These are phyloP conservation scores for Acacia acuminata DNA, from an alignment of 306 rosid species.

Conservation along the genomic window DNA sequence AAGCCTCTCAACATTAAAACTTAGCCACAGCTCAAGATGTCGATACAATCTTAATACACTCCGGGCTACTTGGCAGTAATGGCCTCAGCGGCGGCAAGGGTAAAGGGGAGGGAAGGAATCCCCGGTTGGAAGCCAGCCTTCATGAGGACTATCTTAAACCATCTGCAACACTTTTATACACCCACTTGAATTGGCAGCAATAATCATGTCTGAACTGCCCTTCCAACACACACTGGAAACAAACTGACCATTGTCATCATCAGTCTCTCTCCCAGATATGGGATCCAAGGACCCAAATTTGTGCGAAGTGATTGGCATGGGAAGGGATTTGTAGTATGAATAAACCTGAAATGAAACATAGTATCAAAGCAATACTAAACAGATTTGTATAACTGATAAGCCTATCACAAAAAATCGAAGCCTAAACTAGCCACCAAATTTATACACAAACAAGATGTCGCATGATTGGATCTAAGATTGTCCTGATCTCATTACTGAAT, in stretches of 20 bases:
- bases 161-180: slow-evolving; percentile 83
- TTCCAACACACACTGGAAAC: slow-evolving; percentile 98
- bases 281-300: slow-evolving; percentile 88
- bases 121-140: slow-evolving; percentile 15
- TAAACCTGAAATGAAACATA: slow-evolving; percentile 61
- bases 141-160: slow-evolving; percentile 48
- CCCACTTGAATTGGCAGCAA: slow-evolving; percentile 93
- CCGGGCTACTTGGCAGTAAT: slow-evolving; percentile 25
- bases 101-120: slow-evolving; percentile 21
- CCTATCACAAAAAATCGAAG: neutral
- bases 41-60: slow-evolving; percentile 20
- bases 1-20: slow-evolving; percentile 23
- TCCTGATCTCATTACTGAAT: neutral
- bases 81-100: slow-evolving; percentile 35
- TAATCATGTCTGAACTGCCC: slow-evolving; percentile 76
- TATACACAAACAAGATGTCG: slow-evolving; percentile 1
- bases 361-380: neutral
- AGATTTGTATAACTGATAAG: neutral
- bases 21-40: slow-evolving; percentile 30
- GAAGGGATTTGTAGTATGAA: slow-evolving; percentile 79
- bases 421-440: neutral
- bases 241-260: slow-evolving; percentile 80
- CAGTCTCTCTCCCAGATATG: slow-evolving; percentile 81
- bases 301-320: slow-evolving; percentile 83
- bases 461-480: neutral